phyloP scores from a whole-genome alignment of 345 rosid species.

The Leavenworthia alabamica region DNA sequence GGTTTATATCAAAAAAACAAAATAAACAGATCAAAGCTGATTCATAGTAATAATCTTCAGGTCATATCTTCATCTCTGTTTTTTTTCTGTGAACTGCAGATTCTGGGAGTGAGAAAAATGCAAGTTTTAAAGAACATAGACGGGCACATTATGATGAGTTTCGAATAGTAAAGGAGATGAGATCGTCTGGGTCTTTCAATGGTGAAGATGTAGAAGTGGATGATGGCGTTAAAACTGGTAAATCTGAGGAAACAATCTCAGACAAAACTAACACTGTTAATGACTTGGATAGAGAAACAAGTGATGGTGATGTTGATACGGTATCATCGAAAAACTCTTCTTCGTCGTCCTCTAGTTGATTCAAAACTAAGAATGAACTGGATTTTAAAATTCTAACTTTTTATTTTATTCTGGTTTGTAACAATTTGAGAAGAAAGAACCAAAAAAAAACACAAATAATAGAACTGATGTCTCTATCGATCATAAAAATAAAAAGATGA shows the following conservation, averaged over 20 bases:
- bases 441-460: neutral
- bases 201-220: conserved; percentile 56
- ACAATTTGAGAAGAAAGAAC: neutral
- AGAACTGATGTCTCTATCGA: too few species aligned
- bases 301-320: neutral
- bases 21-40: conserved; percentile 13
- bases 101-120: conserved; percentile 38
- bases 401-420: neutral
- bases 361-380: neutral
- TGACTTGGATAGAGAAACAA: conserved; percentile 15
- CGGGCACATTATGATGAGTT: conserved; percentile 83
- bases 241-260: conserved; percentile 32
- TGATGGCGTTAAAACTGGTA: conserved; percentile 18
- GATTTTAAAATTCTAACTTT: neutral
- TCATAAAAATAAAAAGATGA: too few species aligned
- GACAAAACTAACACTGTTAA: conserved; percentile 38
- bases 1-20: conserved; percentile 33
- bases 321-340: neutral
- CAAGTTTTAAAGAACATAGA: conserved; percentile 71
- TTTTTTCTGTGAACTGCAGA: conserved; percentile 31
- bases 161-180: conserved; percentile 68
- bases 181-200: conserved; percentile 48
- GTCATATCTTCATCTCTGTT: conserved; percentile 2
- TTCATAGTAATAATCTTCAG: neutral
- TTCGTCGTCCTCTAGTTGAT: conserved; percentile 6